Conservation (phyloP, 306 rosid species). For the Luffa acutangula region DNA sequence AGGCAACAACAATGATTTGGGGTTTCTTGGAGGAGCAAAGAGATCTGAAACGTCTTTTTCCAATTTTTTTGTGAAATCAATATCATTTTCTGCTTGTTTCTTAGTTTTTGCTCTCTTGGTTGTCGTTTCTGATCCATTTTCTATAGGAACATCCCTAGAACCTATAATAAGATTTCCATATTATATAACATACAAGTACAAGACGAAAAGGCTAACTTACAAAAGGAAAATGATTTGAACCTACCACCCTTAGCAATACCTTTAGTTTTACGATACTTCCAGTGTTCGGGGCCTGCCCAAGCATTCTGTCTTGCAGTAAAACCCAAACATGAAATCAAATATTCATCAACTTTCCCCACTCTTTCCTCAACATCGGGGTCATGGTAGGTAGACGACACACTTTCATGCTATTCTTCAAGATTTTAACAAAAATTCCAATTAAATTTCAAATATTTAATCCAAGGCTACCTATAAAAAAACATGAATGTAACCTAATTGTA, state of each 20-base stretch:
- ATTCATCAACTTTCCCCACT: slow-evolving; percentile 56
- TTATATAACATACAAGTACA: slow-evolving; percentile 8
- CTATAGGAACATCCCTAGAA: slow-evolving; percentile 42
- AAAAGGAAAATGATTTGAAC: neutral
- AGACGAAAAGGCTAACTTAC: slow-evolving; percentile 2
- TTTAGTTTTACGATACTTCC: slow-evolving; percentile 72
- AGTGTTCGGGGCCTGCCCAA: slow-evolving; percentile 99
- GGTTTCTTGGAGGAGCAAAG: slow-evolving; percentile 79
- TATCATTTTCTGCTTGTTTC: slow-evolving; percentile 48
- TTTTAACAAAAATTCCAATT: slow-evolving; percentile 14
- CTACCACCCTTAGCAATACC: slow-evolving; percentile 27
- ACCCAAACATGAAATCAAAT: slow-evolving; percentile 65
- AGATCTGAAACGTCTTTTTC: slow-evolving; percentile 36
- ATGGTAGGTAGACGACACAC: slow-evolving; percentile 33
- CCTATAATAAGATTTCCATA: slow-evolving; percentile 23
- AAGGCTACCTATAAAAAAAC: neutral
- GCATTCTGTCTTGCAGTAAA: slow-evolving; percentile 63
- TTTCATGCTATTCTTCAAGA: slow-evolving; percentile 38
- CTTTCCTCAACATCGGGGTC: slow-evolving; percentile 43
- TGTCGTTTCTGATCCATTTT: slow-evolving; percentile 33
- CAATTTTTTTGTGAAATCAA: slow-evolving; percentile 56
- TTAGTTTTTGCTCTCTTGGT: slow-evolving; percentile 39
- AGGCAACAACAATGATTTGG: slow-evolving; percentile 57
- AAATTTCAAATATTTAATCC: slow-evolving; percentile 6
- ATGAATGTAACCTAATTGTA: neutral